These are phyloP conservation scores for Yamadazyma friedrichii DNA, from an alignment of 1,139 yeast genomes.

Conservation along the genomic window DNA sequence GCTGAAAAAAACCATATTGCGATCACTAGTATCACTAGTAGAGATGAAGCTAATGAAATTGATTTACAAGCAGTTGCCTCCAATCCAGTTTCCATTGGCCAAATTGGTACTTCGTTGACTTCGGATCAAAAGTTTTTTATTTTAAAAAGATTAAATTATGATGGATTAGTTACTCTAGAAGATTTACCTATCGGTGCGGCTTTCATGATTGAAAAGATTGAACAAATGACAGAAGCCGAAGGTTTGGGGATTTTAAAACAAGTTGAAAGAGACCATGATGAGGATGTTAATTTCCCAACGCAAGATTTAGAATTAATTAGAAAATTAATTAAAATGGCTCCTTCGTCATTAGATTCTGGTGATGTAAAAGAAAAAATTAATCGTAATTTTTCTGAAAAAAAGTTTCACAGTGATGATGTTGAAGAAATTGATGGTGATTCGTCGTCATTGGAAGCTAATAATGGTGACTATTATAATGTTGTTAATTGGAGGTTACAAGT, in stretches of 20 bases:
- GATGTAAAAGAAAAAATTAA: slow-evolving; percentile 4
- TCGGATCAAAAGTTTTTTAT: slow-evolving; percentile 26
- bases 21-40: slow-evolving; percentile 3
- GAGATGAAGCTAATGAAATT: slow-evolving; percentile 16
- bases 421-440: slow-evolving; percentile 25
- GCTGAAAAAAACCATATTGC: slow-evolving; percentile 2
- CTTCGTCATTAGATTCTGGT: neutral
- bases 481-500: slow-evolving; percentile 26
- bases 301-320: slow-evolving; percentile 27
- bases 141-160: slow-evolving; percentile 27
- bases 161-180: slow-evolving; percentile 23
- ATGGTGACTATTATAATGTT: slow-evolving; percentile 12
- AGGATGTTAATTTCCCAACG: slow-evolving; percentile 50
- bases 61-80: slow-evolving; percentile 21
- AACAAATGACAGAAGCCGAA: slow-evolving; percentile 33
- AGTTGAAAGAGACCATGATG: slow-evolving; percentile 39
- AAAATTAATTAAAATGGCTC: slow-evolving; percentile 15
- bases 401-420: slow-evolving; percentile 26
- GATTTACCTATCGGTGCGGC: slow-evolving; percentile 33
- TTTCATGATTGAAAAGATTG: slow-evolving; percentile 40
- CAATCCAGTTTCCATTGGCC: slow-evolving; percentile 22
- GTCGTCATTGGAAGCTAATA: slow-evolving; percentile 11
- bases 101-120: slow-evolving; percentile 23
- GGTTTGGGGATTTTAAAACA: slow-evolving; percentile 40
- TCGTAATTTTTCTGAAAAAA: slow-evolving; percentile 19